Conservation (phyloP, 176 grass and related monocot genomes). For the Aegilops longissima region DNA sequence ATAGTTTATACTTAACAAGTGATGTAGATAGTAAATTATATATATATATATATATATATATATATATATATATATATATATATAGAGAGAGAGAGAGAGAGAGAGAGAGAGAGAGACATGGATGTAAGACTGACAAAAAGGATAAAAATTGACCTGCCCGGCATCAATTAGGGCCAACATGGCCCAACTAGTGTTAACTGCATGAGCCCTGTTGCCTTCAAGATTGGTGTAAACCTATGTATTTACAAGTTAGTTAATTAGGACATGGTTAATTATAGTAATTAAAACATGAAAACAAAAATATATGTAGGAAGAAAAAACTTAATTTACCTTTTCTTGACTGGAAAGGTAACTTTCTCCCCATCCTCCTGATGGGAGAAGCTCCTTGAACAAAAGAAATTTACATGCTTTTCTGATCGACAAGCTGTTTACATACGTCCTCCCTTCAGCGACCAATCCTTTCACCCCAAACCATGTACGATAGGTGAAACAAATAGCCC, state of each 20-base stretch:
- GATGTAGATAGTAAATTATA: not conserved
- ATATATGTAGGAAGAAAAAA: not conserved
- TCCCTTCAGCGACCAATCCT: conserved; percentile 54
- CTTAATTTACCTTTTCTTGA: conserved; percentile 54
- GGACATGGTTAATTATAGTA: not conserved
- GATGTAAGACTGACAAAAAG: not conserved
- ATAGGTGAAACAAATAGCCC: conserved; percentile 8
- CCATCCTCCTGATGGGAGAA: conserved; percentile 19
- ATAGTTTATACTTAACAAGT: not conserved
- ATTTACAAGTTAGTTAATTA: not conserved
- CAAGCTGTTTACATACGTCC: conserved; percentile 6
- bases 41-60: no score
- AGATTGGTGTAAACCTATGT: conserved; percentile 87
- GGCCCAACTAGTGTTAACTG: conserved; percentile 87
- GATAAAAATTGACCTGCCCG: conserved; percentile 53
- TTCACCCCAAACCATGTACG: not conserved
- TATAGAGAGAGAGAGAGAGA: no score
- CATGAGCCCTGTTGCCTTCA: conserved; percentile 64
- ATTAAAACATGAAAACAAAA: not conserved
- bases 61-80: no score
- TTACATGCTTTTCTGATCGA: conserved; percentile 54
- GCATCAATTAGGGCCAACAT: conserved; percentile 82
- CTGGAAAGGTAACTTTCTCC: conserved; percentile 71
- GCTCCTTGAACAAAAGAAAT: conserved; percentile 57
- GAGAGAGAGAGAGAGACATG: not conserved